Conservation (phyloP, 2,329 filamentous ascomycete genomes). For the Beauveria rudraprayagi region DNA sequence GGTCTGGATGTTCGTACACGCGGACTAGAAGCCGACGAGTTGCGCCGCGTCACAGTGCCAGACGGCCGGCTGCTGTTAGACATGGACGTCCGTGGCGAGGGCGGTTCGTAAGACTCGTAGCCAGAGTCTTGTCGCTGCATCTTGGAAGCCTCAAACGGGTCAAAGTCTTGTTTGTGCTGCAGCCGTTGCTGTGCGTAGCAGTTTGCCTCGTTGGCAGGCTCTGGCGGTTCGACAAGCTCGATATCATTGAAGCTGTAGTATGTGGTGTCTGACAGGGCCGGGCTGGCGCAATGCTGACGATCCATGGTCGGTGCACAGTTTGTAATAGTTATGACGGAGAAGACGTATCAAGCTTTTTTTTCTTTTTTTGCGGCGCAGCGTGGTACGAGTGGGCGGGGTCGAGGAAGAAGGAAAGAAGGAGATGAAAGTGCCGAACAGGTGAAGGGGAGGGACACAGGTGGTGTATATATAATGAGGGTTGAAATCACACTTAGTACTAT, state of each 20-base stretch:
- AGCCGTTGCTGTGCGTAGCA: constrained; percentile 7
- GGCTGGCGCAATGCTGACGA: constrained; percentile 27
- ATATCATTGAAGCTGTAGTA: constrained; percentile 48
- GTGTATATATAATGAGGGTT: constrained; percentile 1
- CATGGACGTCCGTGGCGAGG: constrained; percentile 29
- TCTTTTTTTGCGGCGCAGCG: not conserved
- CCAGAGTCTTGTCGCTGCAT: constrained; percentile 52
- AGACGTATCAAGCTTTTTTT: not conserved
- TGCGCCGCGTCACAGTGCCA: constrained; percentile 13
- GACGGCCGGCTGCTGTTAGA: constrained; percentile 20
- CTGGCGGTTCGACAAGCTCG: constrained; percentile 36
- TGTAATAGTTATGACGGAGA: not conserved
- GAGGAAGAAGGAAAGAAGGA: not conserved
- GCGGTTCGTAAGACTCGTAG: constrained; percentile 41
- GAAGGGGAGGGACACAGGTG: not conserved
- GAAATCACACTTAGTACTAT: not conserved
- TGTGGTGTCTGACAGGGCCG: constrained; percentile 39
- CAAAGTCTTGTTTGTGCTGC: constrained; percentile 7
- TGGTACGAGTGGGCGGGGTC: not conserved
- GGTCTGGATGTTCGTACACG: constrained; percentile 31
- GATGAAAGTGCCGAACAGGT: not conserved
- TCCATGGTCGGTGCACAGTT: constrained; percentile 16
- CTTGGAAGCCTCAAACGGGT: constrained; percentile 20
- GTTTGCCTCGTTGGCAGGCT: constrained; percentile 18
- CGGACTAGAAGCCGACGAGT: constrained; percentile 15